Percentiles rank a stretch among this genome's conserved stretches.
Evolutionary conservation across 805 yeast genomes (phyloP).

Genomic region (Pichia exigua): DNA sequence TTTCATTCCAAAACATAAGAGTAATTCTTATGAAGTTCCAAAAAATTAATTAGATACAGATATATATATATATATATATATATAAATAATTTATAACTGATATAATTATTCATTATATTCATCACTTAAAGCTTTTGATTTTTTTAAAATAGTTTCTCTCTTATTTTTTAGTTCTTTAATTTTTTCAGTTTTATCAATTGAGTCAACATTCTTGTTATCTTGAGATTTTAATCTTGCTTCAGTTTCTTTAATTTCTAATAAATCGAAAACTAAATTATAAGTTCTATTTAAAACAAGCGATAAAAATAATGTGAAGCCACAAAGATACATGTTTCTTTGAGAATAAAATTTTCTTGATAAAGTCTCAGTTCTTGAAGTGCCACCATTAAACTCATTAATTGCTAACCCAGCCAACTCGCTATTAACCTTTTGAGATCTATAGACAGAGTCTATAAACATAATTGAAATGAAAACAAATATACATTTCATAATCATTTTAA

Average conservation of each 20-base stretch:
- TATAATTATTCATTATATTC: constrained; percentile 44
- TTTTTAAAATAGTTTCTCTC: constrained; percentile 60
- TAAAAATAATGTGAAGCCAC: constrained; percentile 90
- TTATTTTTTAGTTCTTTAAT: constrained; percentile 56
- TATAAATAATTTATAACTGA: not conserved
- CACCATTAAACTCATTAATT: constrained; percentile 10
- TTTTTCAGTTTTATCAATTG: constrained; percentile 29
- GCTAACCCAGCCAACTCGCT: constrained; percentile 40
- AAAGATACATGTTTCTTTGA: constrained; percentile 91
- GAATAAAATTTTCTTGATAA: constrained; percentile 91
- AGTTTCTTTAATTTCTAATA: constrained; percentile 56
- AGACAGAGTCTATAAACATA: constrained; percentile 81
- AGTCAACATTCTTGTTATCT: not conserved
- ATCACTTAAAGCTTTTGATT: constrained; percentile 54
- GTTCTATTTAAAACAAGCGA: constrained; percentile 82
- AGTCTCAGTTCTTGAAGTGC: constrained; percentile 65
- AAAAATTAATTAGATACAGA: not conserved
- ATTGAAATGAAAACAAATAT: constrained; percentile 75
- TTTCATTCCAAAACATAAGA: constrained; percentile 91
- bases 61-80: not conserved
- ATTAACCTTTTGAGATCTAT: constrained; percentile 66
- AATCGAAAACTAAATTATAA: constrained; percentile 67
- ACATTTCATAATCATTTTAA: constrained; percentile 74
- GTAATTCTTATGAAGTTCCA: constrained; percentile 56
- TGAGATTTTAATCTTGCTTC: constrained; percentile 17